Conservation (phyloP, 2,329 filamentous ascomycete species). For the Mollisia scopiformis region DNA sequence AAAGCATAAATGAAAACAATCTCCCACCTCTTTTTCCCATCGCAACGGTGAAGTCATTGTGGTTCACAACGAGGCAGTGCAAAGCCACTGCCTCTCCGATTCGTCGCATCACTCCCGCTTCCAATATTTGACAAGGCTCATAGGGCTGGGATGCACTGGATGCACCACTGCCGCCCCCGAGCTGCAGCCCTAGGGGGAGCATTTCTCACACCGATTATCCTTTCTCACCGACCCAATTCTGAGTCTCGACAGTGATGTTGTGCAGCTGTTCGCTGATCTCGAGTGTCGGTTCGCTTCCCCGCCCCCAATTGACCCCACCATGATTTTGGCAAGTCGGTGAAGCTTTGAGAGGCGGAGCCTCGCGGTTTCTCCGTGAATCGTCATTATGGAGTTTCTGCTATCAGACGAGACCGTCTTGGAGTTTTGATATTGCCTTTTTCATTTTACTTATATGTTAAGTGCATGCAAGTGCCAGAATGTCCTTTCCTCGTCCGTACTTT, state of each 20-base stretch:
- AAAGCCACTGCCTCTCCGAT: slow-evolving; percentile 1
- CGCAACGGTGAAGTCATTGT: slow-evolving; percentile 10
- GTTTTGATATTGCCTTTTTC: background rate
- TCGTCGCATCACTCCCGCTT: background rate
- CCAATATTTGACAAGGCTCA: background rate
- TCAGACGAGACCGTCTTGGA: background rate
- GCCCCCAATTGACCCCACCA: slow-evolving; percentile 8
- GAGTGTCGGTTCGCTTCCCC: background rate
- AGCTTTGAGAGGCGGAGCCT: slow-evolving; percentile 8
- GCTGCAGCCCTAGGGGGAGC: slow-evolving; percentile 9
- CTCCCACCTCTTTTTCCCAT: background rate
- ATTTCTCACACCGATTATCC: slow-evolving; percentile 8
- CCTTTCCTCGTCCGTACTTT: background rate
- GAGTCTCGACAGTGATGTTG: background rate
- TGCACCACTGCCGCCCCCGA: background rate
- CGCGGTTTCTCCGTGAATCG: background rate
- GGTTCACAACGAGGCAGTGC: slow-evolving; percentile 11
- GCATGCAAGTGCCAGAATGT: background rate
- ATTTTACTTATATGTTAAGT: background rate
- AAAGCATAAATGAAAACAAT: slow-evolving; percentile 2
- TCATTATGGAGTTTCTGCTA: slow-evolving; percentile 2
- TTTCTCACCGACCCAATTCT: slow-evolving; percentile 7
- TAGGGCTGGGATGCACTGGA: background rate
- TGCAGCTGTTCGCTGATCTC: slow-evolving; percentile 2
- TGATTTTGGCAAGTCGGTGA: slow-evolving; percentile 4